Evolutionary conservation across 768 basidiomycete species (phyloP).

Genomic region (Suillus weaverae): DNA sequence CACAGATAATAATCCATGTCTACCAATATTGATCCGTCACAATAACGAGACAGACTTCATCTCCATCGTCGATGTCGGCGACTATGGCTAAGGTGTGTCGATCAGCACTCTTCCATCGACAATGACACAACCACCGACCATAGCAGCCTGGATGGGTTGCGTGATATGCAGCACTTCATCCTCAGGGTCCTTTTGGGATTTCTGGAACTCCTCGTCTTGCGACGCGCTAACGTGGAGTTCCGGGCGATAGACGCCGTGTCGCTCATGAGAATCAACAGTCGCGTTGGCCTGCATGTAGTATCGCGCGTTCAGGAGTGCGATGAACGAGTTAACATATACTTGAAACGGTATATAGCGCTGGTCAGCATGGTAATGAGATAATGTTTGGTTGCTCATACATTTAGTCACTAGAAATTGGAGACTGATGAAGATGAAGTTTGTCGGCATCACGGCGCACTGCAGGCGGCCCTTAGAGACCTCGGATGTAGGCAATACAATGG

Average conservation of each 20-base stretch:
- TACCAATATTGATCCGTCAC: too few species aligned
- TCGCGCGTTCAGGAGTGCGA: neutral
- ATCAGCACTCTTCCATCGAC: too few species aligned
- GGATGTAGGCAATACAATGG: neutral
- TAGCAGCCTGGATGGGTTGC: too few species aligned
- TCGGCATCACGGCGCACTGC: neutral
- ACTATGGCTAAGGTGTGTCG: too few species aligned
- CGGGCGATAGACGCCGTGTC: neutral
- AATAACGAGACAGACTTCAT: too few species aligned
- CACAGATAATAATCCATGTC: too few species aligned
- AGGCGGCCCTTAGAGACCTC: neutral
- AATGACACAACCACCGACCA: too few species aligned
- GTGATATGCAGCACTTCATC: too few species aligned
- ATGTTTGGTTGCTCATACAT: neutral
- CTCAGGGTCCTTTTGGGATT: too few species aligned
- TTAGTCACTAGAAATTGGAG: neutral
- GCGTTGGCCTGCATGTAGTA: neutral
- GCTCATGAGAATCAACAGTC: neutral
- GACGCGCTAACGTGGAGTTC: neutral
- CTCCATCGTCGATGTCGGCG: too few species aligned
- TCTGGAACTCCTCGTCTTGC: neutral
- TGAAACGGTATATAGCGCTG: neutral
- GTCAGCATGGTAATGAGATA: neutral
- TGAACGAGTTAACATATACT: neutral
- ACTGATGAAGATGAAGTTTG: neutral